Conservation (phyloP, 2,329 filamentous ascomycete species). For the Emergomyces africanus region DNA sequence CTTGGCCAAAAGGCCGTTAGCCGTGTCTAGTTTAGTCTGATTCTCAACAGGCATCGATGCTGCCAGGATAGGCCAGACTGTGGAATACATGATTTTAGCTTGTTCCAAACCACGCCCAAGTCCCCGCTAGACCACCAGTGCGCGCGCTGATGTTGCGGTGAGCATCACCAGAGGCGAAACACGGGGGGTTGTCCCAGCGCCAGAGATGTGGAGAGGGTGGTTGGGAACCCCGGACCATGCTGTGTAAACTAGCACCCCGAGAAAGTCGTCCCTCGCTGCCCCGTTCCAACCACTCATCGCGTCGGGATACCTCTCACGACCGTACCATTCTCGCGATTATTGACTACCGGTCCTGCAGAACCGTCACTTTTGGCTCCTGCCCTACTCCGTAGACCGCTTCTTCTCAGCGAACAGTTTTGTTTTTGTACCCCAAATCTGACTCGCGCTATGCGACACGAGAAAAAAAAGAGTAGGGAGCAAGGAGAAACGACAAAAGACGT, state of each 20-base stretch:
- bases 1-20: background rate
- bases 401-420: constrained; percentile 7
- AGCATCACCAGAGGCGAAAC: background rate
- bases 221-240: background rate
- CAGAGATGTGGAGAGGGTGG: background rate
- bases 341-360: constrained; percentile 2
- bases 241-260: no score
- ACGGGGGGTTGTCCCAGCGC: background rate
- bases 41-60: background rate
- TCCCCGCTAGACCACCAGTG: no score
- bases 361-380: background rate
- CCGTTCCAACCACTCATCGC: constrained; percentile 9
- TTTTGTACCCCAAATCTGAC: constrained; percentile 4
- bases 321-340: constrained; percentile 7
- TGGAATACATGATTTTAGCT: background rate
- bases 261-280: background rate
- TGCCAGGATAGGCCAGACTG: background rate
- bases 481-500: background rate
- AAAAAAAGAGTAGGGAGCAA: background rate
- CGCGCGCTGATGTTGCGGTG: constrained; percentile 1
- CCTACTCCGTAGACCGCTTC: constrained; percentile 1
- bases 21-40: background rate
- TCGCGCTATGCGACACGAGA: constrained; percentile 1
- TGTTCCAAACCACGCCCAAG: background rate
- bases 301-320: constrained; percentile 8